Conservation (phyloP, 345 rosid species). For the Moricandia arvensis region DNA sequence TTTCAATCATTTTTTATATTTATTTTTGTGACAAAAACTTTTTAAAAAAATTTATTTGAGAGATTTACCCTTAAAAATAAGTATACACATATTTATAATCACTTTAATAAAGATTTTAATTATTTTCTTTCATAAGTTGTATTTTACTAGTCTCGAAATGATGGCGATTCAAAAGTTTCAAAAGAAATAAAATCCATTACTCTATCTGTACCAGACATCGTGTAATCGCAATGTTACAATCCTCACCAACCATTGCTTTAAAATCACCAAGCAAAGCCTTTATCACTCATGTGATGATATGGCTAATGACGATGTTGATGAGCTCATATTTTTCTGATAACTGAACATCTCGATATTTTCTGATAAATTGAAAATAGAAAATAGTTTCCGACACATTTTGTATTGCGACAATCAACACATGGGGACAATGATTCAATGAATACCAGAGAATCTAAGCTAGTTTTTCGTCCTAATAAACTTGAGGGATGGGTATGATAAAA, state of each 20-base stretch:
- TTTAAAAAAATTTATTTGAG: too few relatives aligned
- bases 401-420: conserved; percentile 3
- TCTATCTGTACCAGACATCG: background rate
- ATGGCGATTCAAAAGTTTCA: background rate
- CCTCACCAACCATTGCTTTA: background rate
- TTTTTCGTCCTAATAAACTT: background rate
- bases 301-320: background rate
- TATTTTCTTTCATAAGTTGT: background rate
- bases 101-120: too few relatives aligned
- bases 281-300: background rate
- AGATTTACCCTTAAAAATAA: too few relatives aligned
- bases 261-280: background rate
- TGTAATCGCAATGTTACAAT: background rate
- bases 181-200: too few relatives aligned
- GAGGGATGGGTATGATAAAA: background rate
- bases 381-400: background rate
- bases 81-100: too few relatives aligned
- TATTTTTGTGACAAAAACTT: too few relatives aligned
- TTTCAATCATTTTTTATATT: too few relatives aligned
- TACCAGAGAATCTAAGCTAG: background rate
- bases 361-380: background rate
- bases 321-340: background rate
- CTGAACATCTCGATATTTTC: background rate
- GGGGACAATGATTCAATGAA: conserved; percentile 4
- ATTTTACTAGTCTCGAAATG: background rate